phyloP scores from a whole-genome alignment of 1,139 yeast genomes.

The Debaryomyces robertsiae region DNA sequence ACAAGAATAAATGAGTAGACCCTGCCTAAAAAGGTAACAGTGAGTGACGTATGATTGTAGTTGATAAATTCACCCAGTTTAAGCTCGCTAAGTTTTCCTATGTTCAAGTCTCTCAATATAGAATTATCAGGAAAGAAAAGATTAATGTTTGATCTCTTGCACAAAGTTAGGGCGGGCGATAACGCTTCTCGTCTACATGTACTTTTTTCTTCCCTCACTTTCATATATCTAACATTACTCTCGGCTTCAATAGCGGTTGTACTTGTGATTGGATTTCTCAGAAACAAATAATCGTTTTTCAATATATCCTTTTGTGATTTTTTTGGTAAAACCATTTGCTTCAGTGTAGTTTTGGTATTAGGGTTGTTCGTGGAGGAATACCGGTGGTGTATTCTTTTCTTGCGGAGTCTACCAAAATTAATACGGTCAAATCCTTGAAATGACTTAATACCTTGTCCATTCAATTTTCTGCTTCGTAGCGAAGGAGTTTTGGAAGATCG shows the following conservation, averaged over 20 bases:
- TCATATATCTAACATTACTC: slow-evolving; percentile 23
- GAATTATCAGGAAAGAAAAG: slow-evolving; percentile 15
- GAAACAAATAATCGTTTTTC: slow-evolving; percentile 23
- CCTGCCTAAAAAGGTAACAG: slow-evolving; percentile 23
- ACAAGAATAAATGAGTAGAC: slow-evolving; percentile 30
- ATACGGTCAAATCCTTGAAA: slow-evolving; percentile 1
- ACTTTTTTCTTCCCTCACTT: slow-evolving; percentile 1
- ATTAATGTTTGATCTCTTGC: no score
- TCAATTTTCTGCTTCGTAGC: background rate
- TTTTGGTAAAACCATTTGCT: background rate
- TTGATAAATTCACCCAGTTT: slow-evolving; percentile 27
- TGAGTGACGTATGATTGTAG: slow-evolving; percentile 22
- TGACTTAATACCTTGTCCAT: background rate
- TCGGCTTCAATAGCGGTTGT: slow-evolving; percentile 45
- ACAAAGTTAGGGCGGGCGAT: background rate
- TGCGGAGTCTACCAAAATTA: slow-evolving; percentile 8
- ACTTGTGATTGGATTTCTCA: slow-evolving; percentile 32
- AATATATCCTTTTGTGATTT: slow-evolving; percentile 15
- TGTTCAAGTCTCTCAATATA: slow-evolving; percentile 23
- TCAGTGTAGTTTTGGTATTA: no score
- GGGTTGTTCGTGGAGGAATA: background rate
- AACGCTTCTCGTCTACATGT: background rate
- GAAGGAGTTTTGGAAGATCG: background rate
- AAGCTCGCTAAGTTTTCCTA: slow-evolving; percentile 24
- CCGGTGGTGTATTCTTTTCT: slow-evolving; percentile 10